Evolutionary conservation across 148 eudicot species (phyloP).

Genomic region (Cornus kousa): DNA sequence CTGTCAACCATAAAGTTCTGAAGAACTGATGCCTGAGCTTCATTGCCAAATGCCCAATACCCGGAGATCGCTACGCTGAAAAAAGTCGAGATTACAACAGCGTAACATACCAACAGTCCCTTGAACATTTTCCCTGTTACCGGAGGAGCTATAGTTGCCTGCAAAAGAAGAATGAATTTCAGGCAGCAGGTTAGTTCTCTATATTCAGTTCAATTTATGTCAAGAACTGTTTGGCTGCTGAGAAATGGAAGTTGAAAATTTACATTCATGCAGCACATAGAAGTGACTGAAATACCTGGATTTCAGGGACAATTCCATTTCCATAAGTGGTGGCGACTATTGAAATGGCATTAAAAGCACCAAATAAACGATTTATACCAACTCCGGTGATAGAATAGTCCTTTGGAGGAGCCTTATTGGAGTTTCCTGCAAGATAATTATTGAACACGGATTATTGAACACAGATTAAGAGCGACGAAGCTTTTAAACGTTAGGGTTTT

Average conservation of each 20-base stretch:
- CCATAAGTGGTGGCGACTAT: conserved; percentile 71
- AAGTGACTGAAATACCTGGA: conserved; percentile 41
- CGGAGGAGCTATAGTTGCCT: conserved; percentile 80
- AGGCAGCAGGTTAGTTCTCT: no score
- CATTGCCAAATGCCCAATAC: conserved; percentile 82
- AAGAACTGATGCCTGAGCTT: conserved; percentile 41
- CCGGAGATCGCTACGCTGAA: conserved; percentile 71
- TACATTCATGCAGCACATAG: neutral
- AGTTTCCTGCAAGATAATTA: conserved; percentile 34
- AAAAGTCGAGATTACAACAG: conserved; percentile 51
- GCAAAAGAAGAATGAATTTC: neutral
- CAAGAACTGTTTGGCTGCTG: no score
- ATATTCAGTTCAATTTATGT: no score
- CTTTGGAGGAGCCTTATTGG: conserved; percentile 45
- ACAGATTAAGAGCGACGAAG: neutral
- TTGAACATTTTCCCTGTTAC: conserved; percentile 85
- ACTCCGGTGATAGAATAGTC: conserved; percentile 40
- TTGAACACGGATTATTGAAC: neutral
- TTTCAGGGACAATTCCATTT: conserved; percentile 76
- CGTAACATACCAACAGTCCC: conserved; percentile 59
- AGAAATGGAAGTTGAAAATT: neutral
- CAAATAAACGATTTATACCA: conserved; percentile 47
- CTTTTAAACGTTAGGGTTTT: neutral
- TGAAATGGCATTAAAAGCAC: conserved; percentile 56
- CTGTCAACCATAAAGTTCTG: conserved; percentile 48